Evolutionary conservation across 2,329 filamentous ascomycete species (phyloP).

Genomic region (Domatiomyces globalis): DNA sequence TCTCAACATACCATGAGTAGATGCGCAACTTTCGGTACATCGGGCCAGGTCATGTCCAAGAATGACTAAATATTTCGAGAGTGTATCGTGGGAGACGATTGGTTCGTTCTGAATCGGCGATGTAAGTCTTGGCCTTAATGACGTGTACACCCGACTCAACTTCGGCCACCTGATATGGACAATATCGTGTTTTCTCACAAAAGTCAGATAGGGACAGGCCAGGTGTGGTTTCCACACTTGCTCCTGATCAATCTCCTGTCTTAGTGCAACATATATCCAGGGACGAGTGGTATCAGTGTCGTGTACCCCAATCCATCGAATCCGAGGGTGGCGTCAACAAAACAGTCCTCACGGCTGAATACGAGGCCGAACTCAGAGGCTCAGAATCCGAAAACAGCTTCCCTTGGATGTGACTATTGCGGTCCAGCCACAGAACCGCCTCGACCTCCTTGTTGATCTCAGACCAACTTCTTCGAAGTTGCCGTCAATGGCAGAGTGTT

Average conservation of each 20-base stretch:
- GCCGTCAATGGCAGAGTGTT: too few relatives aligned
- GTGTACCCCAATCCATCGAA: constrained; percentile 61
- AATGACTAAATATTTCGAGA: background rate
- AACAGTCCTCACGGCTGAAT: constrained; percentile 69
- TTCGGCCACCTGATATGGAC: constrained; percentile 44
- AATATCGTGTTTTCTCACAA: too few relatives aligned
- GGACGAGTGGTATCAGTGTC: constrained; percentile 49
- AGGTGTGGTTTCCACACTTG: constrained; percentile 46
- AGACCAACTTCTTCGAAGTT: background rate
- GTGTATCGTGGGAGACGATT: background rate
- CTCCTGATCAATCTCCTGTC: too few relatives aligned
- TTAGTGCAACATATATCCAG: too few relatives aligned
- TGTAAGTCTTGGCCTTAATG: background rate
- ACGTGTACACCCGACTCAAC: background rate
- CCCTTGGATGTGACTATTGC: too few relatives aligned
- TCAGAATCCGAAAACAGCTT: too few relatives aligned
- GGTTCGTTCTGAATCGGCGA: background rate
- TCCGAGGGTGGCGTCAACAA: constrained; percentile 44
- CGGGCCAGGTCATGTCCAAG: constrained; percentile 28
- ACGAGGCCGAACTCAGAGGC: constrained; percentile 57
- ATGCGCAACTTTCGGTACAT: constrained; percentile 50
- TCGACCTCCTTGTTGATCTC: background rate
- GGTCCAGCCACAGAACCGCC: too few relatives aligned
- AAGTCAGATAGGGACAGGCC: constrained; percentile 91
- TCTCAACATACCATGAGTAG: constrained; percentile 46